Percentiles rank a stretch among this genome's conserved stretches.
These are phyloP conservation scores for Chionographis japonica DNA, from an alignment of 106 monocot genomes.

Conservation along the genomic window DNA sequence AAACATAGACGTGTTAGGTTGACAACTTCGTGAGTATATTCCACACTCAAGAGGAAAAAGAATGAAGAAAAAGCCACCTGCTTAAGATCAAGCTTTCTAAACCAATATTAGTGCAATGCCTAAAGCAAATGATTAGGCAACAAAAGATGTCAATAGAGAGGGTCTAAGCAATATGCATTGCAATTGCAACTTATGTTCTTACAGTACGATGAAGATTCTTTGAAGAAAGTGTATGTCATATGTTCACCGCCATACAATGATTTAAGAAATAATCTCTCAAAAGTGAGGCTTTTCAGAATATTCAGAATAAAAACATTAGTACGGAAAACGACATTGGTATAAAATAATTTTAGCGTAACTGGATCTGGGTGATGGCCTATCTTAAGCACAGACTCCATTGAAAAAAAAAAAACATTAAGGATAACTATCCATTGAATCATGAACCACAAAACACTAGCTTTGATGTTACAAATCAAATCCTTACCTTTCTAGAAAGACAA, in stretches of 20 bases:
- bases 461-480: background rate
- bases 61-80: too few species aligned
- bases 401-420: background rate
- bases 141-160: too few species aligned
- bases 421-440: background rate
- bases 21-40: too few species aligned
- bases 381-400: background rate
- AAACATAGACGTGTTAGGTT: too few species aligned
- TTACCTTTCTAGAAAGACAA: constrained; percentile 28
- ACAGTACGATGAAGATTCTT: too few species aligned
- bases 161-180: too few species aligned
- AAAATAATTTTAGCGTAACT: background rate
- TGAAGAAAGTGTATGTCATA: background rate
- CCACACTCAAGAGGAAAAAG: too few species aligned
- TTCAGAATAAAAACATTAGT: constrained; percentile 10
- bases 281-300: background rate
- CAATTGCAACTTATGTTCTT: too few species aligned
- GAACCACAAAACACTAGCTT: background rate
- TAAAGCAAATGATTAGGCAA: too few species aligned
- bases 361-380: background rate
- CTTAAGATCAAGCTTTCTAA: too few species aligned
- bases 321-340: background rate
- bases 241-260: background rate
- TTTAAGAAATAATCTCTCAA: constrained; percentile 4
- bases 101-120: too few species aligned